A percentile compares a stretch with the other conserved stretches of the same genome.
These are phyloP conservation scores for Rhodotorula glutinis DNA, from an alignment of 1,284 basidiomycete genomes.

Conservation along the genomic window DNA sequence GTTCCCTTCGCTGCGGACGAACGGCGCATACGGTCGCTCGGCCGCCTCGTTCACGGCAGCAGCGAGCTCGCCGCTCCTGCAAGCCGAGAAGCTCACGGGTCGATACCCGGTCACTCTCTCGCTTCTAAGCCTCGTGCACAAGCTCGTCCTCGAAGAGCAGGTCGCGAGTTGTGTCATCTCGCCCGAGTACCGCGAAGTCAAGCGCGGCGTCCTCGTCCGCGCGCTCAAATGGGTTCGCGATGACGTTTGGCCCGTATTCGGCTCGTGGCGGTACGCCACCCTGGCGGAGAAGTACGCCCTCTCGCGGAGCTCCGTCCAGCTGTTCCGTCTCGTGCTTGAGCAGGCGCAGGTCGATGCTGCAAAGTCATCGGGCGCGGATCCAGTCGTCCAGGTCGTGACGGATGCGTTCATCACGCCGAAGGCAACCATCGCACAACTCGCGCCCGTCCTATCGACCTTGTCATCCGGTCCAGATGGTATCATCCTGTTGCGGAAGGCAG, in stretches of 20 bases:
- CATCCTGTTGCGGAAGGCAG: slow-evolving; percentile 59
- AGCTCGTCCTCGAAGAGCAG: slow-evolving; percentile 60
- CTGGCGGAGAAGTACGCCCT: slow-evolving; percentile 77
- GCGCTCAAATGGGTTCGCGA: slow-evolving; percentile 72
- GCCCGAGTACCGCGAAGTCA: slow-evolving; percentile 60
- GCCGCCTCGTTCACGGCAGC: slow-evolving; percentile 49
- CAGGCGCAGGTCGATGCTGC: slow-evolving; percentile 55
- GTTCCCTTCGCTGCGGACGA: slow-evolving; percentile 56
- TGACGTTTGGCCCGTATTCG: slow-evolving; percentile 79
- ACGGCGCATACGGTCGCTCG: background rate
- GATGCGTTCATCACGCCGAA: slow-evolving; percentile 61
- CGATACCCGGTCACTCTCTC: slow-evolving; percentile 74
- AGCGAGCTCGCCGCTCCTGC: slow-evolving; percentile 53
- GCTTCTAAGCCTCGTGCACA: slow-evolving; percentile 69
- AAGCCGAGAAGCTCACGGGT: slow-evolving; percentile 67
- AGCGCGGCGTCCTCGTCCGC: slow-evolving; percentile 75
- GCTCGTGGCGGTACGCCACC: slow-evolving; percentile 74
- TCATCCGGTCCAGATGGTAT: slow-evolving; percentile 62
- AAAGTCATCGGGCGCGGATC: slow-evolving; percentile 31
- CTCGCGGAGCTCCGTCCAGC: slow-evolving; percentile 60
- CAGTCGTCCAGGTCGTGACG: slow-evolving; percentile 58
- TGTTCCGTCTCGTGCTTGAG: slow-evolving; percentile 66
- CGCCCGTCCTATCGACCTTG: slow-evolving; percentile 67
- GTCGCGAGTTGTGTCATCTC: slow-evolving; percentile 54
- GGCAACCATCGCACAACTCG: slow-evolving; percentile 70